Evolutionary conservation across 352 stramenopile species (phyloP), one percentile per base, ranked within the genome.

Genomic region (Thalassiosira ordinaria): DNA sequence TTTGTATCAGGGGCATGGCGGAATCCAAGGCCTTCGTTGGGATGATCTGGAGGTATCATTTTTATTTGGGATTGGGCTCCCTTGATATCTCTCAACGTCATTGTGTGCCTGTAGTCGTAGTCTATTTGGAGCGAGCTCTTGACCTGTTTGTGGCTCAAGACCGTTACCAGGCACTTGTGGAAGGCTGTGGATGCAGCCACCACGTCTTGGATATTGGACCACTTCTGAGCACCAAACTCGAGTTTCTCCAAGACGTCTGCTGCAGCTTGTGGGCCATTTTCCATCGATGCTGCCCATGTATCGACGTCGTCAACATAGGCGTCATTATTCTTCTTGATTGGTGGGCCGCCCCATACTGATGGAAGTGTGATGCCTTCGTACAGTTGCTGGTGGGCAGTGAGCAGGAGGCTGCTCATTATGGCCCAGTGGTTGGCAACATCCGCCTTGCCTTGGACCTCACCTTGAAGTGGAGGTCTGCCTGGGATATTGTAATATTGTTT

Each of bases 181-280:
- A 64, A 56, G 2, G 16, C 27, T 66, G 67, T 79, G 20, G 73
- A 61, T 13, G 35, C 60, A 2, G 71, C 71, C 6, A 79, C 22
- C 0, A 41, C n/a, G 11, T 41, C 47, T 0, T 31, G 20, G 0
- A 60, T 1, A 7, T 49, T 35, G 20, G 27, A 61, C 46, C 62
- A 71, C 4, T 52, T 49, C 0, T 31, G 16, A 9, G 39, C 13
- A 1, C 9, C 46, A 5, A 29, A 55, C 39, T 57, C 11, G 73
- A n/a, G 13, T 79, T 31, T 18, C 47, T 73, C 71, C 71, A 73
- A 18, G 26, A 26, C 0, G 67, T 39, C 49, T 29, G 39, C 49
- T 67, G 2, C 22, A 18, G 61, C 13, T 18, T 41, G 0, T 24
- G 57, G 35, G 13, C 35, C 35, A 6, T 5, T 41, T 20, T 20